Evolutionary conservation across 805 yeast genomes (phyloP).

Genomic region (Metschnikowia similis): DNA sequence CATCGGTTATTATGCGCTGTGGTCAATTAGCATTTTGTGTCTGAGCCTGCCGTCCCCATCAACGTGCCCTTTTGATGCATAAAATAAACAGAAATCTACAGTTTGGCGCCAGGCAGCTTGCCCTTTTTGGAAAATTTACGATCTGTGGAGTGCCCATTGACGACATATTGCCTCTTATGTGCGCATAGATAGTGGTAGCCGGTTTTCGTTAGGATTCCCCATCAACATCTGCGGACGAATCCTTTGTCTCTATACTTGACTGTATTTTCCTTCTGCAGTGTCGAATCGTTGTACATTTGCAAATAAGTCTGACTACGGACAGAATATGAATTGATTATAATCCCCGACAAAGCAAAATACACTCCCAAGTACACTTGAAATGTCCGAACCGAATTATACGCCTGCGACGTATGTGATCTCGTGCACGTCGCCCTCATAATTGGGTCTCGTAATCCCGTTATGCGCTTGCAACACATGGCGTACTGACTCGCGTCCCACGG

Average conservation of each 20-base stretch:
- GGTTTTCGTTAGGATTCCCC: no score
- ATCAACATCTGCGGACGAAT: neutral
- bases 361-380: no score
- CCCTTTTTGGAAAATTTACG: neutral
- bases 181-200: neutral
- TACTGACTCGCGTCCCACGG: neutral
- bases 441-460: no score
- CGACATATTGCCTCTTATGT: neutral
- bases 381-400: no score
- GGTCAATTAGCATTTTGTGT: neutral
- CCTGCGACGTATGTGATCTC: no score
- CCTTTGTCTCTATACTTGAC: no score
- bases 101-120: neutral
- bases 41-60: neutral
- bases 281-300: no score
- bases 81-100: neutral
- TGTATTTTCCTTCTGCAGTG: no score
- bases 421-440: neutral
- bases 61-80: neutral
- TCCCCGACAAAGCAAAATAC: no score
- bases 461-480: neutral
- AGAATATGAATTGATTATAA: no score
- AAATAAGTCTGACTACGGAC: no score
- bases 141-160: neutral
- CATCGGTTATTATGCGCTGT: neutral